Evolutionary conservation across 768 basidiomycete species (phyloP), one percentile per base, ranked within the genome.

Genomic region (Cystofilobasidium ferigula): DNA sequence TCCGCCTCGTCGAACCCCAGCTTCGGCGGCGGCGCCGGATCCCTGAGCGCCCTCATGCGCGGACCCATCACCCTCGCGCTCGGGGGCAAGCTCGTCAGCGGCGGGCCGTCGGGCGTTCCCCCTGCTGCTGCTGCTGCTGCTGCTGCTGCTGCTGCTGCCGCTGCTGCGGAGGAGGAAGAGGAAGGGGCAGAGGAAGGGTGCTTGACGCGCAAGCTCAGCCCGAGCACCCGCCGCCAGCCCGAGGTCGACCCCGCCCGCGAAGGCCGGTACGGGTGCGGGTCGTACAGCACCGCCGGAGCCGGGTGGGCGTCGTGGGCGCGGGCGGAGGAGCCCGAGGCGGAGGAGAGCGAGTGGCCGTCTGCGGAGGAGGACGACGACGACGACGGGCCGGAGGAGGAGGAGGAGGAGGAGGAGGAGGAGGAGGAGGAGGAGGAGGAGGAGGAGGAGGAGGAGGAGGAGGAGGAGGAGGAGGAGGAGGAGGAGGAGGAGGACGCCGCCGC

Each of bases 21-120:
- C 35, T 26, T 22, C 7, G 64, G 64, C 24, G 64, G 64, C 0
- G 64, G 61, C 47, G 58, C n/a, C 24, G 60, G 65, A 28, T 61
- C 60, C 5, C 58, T 35, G 26, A 66, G 47, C 2, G 36, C 40
- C n/a, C 42, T n/a, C 56, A 57, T 40, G 36, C 54, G 38, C 32
- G 63, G 30, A 22, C 56, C 54, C 56, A 63, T 63, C 6, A 47
- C 58, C n/a, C 22, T 8, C 10, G 56, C 18, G 12, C 48, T 53
- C 8, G 43, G 38, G 7, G 58, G 57, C 28, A 54, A 38, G 38
- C 24, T 26, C 22, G 48, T 54, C 47, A 54, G 40, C n/a, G n/a
- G n/a, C n/a, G n/a, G n/a, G n/a, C n/a, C n/a, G n/a, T n/a, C n/a
- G n/a, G n/a, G n/a, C n/a, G n/a, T n/a, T n/a, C n/a, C n/a, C n/a